These are phyloP conservation scores for Pelargonium australe DNA, from an alignment of 441 rosid species.

Conservation along the genomic window DNA sequence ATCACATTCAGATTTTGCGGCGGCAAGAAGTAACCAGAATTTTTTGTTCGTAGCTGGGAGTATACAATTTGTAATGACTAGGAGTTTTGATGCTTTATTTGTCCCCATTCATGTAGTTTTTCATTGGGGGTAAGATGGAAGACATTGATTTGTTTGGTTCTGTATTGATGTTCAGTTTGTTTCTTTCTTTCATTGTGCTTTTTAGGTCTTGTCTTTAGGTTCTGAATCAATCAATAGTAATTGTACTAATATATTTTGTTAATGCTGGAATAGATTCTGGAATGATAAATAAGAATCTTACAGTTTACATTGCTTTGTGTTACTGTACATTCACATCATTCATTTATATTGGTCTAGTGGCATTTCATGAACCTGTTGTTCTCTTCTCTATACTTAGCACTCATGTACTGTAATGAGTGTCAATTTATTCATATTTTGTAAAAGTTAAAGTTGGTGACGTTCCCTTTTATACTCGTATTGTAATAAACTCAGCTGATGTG, in stretches of 20 bases:
- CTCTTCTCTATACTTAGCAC: too few relatives aligned
- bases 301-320: background rate
- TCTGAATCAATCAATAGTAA: background rate
- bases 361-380: background rate
- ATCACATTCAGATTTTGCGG: conserved; percentile 2
- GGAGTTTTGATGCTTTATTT: background rate
- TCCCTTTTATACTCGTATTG: too few relatives aligned
- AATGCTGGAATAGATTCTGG: background rate
- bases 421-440: too few relatives aligned
- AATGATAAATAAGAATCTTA: background rate
- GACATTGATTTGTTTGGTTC: background rate
- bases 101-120: background rate
- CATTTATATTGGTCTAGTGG: too few relatives aligned
- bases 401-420: too few relatives aligned
- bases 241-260: background rate
- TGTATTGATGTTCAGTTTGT: background rate
- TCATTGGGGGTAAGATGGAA: background rate
- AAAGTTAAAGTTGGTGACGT: too few relatives aligned
- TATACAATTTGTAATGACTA: conserved; percentile 4
- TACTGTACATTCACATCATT: too few relatives aligned
- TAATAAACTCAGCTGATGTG: too few relatives aligned
- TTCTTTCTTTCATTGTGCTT: background rate
- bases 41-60: background rate
- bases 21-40: conserved; percentile 1
- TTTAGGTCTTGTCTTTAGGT: too few relatives aligned